A percentile compares a stretch with the other conserved stretches of the same genome.
These are phyloP conservation scores for Acidomyces sp. DNA, from an alignment of 495 filamentous ascomycete species.

Conservation along the genomic window DNA sequence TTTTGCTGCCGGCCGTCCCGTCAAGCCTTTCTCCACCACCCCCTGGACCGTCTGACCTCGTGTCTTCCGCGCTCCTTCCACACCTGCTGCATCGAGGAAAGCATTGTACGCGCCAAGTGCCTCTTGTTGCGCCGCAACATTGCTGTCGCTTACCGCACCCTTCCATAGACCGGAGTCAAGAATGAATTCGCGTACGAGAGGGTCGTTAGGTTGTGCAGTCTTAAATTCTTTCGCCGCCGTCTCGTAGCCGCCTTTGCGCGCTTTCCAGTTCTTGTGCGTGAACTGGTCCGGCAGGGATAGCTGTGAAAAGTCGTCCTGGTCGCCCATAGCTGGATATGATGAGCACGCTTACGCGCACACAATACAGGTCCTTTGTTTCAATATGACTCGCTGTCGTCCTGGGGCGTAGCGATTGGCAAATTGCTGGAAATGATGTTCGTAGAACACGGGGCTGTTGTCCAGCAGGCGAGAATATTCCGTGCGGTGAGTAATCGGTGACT, in stretches of 20 bases:
- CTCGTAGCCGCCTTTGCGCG: constrained; percentile 88
- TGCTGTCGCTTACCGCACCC: constrained; percentile 83
- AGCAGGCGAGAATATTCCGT: too few relatives aligned
- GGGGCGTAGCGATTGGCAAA: too few relatives aligned
- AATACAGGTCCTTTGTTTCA: too few relatives aligned
- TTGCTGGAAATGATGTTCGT: too few relatives aligned
- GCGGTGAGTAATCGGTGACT: too few relatives aligned
- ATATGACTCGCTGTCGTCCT: too few relatives aligned
- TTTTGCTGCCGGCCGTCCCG: constrained; percentile 78
- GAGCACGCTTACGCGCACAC: too few relatives aligned
- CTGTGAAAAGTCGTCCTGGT: constrained; percentile 74
- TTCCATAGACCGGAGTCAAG: constrained; percentile 83
- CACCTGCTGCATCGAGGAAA: constrained; percentile 17
- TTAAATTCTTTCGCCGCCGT: constrained; percentile 79
- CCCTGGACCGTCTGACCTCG: constrained; percentile 58
- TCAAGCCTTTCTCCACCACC: constrained; percentile 84
- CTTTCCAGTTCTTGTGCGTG: constrained; percentile 95
- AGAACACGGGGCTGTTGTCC: too few relatives aligned
- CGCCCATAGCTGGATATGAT: constrained; percentile 42
- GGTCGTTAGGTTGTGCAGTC: constrained; percentile 69
- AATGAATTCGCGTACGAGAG: constrained; percentile 72
- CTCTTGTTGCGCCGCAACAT: constrained; percentile 93
- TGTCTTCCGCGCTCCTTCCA: constrained; percentile 39
- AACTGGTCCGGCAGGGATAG: constrained; percentile 73
- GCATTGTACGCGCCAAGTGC: constrained; percentile 44